phyloP scores from a whole-genome alignment of 352 stramenopile species.

The Phytophthora litchii region DNA sequence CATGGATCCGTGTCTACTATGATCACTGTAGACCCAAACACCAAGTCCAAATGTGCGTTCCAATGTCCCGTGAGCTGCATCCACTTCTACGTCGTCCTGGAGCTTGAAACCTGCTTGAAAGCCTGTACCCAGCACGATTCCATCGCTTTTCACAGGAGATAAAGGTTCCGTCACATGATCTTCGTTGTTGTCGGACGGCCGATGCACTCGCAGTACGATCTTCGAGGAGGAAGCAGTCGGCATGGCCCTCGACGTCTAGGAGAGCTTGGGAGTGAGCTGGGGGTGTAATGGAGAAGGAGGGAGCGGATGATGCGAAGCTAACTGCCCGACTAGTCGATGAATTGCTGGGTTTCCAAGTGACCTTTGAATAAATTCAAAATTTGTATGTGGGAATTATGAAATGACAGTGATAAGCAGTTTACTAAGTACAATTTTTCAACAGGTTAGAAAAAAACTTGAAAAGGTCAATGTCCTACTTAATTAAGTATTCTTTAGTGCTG shows the following conservation, averaged over 20 bases:
- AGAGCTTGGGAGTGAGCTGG: too few relatives aligned
- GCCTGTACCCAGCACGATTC: slow-evolving; percentile 22
- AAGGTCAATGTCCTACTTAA: too few relatives aligned
- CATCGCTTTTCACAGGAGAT: slow-evolving; percentile 4
- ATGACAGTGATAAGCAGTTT: too few relatives aligned
- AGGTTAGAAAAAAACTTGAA: too few relatives aligned
- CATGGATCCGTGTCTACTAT: slow-evolving; percentile 56
- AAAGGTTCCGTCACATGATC: slow-evolving; percentile 8
- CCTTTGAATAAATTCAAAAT: too few relatives aligned
- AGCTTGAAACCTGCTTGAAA: slow-evolving; percentile 20
- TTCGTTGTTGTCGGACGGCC: slow-evolving; percentile 21
- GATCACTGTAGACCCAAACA: slow-evolving; percentile 83
- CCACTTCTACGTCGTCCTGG: slow-evolving; percentile 20
- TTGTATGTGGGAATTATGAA: too few relatives aligned
- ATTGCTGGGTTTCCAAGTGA: too few relatives aligned
- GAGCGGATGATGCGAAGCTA: too few relatives aligned
- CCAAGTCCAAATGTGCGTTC: slow-evolving; percentile 52
- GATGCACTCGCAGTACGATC: slow-evolving; percentile 23
- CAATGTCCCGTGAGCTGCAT: slow-evolving; percentile 52
- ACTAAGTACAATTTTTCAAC: too few relatives aligned
- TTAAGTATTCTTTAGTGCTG: too few relatives aligned
- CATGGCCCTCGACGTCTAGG: slow-evolving; percentile 2
- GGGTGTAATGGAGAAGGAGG: too few relatives aligned
- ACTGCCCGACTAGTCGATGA: too few relatives aligned
- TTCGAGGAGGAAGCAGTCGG: slow-evolving; percentile 10